phyloP scores from a whole-genome alignment of 2,329 filamentous ascomycete genomes.

The Ascochyta rabiei region DNA sequence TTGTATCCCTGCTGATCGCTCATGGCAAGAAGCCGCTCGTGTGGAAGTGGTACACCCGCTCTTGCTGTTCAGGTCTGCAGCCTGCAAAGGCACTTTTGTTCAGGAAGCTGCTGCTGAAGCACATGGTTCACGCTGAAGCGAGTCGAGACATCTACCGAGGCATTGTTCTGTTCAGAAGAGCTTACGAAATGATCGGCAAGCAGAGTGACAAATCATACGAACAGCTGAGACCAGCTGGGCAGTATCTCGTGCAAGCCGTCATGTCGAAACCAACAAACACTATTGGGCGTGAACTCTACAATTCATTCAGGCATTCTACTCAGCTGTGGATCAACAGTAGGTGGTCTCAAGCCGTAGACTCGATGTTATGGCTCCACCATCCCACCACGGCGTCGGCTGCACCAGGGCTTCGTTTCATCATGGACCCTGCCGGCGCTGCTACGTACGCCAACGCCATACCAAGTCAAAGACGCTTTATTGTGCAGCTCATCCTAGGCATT shows the following conservation, averaged over 20 bases:
- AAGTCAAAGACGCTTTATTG: conserved; percentile 29
- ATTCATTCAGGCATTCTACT: conserved; percentile 30
- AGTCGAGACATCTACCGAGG: conserved; percentile 22
- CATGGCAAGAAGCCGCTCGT: conserved; percentile 28
- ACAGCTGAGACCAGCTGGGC: conserved; percentile 31
- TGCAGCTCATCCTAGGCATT: conserved; percentile 39
- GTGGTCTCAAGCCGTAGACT: conserved; percentile 30
- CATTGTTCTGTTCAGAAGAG: conserved; percentile 34
- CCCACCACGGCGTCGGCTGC: conserved; percentile 27
- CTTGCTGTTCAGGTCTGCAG: not conserved
- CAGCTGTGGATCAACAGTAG: conserved; percentile 28
- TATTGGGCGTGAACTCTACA: conserved; percentile 27
- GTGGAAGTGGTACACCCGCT: conserved; percentile 40
- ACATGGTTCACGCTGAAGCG: conserved; percentile 28
- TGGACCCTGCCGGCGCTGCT: conserved; percentile 27
- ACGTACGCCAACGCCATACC: conserved; percentile 12
- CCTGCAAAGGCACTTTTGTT: conserved; percentile 29
- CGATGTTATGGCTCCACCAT: conserved; percentile 41
- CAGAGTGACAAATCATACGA: conserved; percentile 14
- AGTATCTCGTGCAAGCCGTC: conserved; percentile 34
- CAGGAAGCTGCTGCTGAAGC: conserved; percentile 28
- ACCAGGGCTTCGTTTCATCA: conserved; percentile 34
- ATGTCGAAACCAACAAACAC: conserved; percentile 12
- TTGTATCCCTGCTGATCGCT: conserved; percentile 31
- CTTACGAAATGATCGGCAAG: conserved; percentile 23